phyloP scores from a whole-genome alignment of 257 asterid genomes.

The Plantago elongata region DNA sequence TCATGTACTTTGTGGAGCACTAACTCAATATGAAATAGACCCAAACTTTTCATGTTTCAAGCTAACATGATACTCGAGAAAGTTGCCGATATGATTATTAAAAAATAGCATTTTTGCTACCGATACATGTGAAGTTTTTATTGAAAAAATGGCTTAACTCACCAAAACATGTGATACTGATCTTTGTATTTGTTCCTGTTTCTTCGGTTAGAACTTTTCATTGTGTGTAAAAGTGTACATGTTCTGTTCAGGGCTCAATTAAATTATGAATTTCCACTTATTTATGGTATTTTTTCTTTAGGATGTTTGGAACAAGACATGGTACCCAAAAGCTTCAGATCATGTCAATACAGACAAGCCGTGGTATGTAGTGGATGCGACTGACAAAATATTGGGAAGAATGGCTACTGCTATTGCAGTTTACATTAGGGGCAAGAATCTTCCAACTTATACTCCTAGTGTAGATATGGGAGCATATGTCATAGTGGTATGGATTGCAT shows the following conservation, averaged over 20 bases:
- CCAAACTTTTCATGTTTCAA: not conserved
- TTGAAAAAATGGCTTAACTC: too few relatives aligned
- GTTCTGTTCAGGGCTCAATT: constrained; percentile 6
- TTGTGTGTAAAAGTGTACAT: not conserved
- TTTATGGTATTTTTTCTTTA: constrained; percentile 27
- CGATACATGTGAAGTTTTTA: not conserved
- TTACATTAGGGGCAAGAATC: constrained; percentile 86
- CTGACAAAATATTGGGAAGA: constrained; percentile 87
- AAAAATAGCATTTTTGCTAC: not conserved
- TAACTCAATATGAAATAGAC: not conserved
- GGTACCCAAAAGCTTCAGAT: constrained; percentile 94
- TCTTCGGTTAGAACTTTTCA: constrained; percentile 1
- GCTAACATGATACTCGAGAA: not conserved
- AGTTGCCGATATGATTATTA: not conserved
- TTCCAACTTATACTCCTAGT: constrained; percentile 86
- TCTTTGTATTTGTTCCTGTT: not conserved
- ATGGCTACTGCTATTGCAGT: constrained; percentile 88
- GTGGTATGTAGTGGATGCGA: constrained; percentile 90
- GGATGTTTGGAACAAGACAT: constrained; percentile 93
- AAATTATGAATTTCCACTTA: constrained; percentile 10
- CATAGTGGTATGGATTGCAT: constrained; percentile 51
- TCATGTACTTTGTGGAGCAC: not conserved
- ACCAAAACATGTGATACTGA: too few relatives aligned
- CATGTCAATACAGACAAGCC: constrained; percentile 75
- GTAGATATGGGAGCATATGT: constrained; percentile 99